Evolutionary conservation across 2,329 filamentous ascomycete species (phyloP).

Genomic region (Colletotrichum tabaci): DNA sequence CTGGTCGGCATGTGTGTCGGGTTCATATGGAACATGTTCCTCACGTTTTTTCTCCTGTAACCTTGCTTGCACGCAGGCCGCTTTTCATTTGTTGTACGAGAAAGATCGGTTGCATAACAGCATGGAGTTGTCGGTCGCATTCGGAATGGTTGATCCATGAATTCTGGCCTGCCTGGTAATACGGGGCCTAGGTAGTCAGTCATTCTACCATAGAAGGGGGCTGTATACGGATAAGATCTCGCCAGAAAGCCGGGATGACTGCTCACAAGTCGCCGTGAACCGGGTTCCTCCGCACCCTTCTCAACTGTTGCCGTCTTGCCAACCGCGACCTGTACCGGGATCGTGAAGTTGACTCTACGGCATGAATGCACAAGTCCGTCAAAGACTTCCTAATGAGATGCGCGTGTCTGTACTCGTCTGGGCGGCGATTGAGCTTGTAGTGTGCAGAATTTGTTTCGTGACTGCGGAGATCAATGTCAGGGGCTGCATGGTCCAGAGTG

Average conservation of each 20-base stretch:
- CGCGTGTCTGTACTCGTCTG: slow-evolving; percentile 27
- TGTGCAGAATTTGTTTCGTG: slow-evolving; percentile 6
- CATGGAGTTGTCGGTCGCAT: slow-evolving; percentile 16
- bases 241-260: background rate
- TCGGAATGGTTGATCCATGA: slow-evolving; percentile 20
- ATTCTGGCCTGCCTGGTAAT: background rate
- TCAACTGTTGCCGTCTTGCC: background rate
- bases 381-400: slow-evolving; percentile 34
- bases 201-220: background rate
- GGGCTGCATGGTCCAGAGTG: background rate
- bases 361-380: slow-evolving; percentile 20
- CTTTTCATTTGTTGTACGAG: background rate
- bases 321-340: background rate
- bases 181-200: background rate
- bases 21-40: slow-evolving; percentile 56
- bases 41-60: slow-evolving; percentile 52
- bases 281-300: background rate
- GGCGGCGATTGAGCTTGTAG: slow-evolving; percentile 18
- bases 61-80: background rate
- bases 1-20: slow-evolving; percentile 54
- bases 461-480: slow-evolving; percentile 10
- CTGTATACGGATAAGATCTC: background rate
- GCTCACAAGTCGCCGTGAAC: slow-evolving; percentile 28
- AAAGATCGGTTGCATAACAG: slow-evolving; percentile 22
- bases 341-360: slow-evolving; percentile 27